These are phyloP conservation scores for Metarhizium anisopliae DNA, from an alignment of 2,329 filamentous ascomycete species.

Conservation along the genomic window DNA sequence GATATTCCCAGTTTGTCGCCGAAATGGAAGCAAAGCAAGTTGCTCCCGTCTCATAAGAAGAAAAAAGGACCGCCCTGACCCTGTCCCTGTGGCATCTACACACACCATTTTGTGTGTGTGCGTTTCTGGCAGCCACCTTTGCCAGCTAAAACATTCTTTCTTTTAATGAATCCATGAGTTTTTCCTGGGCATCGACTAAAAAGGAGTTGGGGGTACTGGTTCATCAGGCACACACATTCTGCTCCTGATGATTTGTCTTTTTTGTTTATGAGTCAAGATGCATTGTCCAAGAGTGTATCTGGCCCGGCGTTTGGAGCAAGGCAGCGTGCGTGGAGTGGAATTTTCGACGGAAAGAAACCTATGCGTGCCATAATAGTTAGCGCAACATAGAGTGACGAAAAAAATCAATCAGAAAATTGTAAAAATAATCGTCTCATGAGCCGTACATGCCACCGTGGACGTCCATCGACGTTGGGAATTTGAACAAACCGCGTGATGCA, in stretches of 20 bases:
- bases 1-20: slow-evolving; percentile 77
- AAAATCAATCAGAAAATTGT: neutral
- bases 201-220: neutral
- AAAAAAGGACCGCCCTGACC: neutral
- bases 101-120: neutral
- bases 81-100: neutral
- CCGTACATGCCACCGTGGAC: too few relatives aligned
- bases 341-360: too few relatives aligned
- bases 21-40: slow-evolving; percentile 61
- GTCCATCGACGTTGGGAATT: neutral
- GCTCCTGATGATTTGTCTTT: neutral
- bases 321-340: too few relatives aligned
- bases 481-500: neutral
- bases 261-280: neutral
- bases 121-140: too few relatives aligned
- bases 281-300: too few relatives aligned
- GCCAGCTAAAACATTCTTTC: too few relatives aligned
- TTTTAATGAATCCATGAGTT: neutral
- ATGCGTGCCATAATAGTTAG: neutral
- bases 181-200: neutral
- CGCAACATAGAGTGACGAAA: neutral
- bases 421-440: too few relatives aligned
- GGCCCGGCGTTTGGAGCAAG: too few relatives aligned
- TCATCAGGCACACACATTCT: neutral
- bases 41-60: slow-evolving; percentile 16